Evolutionary conservation across 2,329 filamentous ascomycete species (phyloP), one percentile per base, ranked within the genome.

Genomic region (Fusarium equiseti): DNA sequence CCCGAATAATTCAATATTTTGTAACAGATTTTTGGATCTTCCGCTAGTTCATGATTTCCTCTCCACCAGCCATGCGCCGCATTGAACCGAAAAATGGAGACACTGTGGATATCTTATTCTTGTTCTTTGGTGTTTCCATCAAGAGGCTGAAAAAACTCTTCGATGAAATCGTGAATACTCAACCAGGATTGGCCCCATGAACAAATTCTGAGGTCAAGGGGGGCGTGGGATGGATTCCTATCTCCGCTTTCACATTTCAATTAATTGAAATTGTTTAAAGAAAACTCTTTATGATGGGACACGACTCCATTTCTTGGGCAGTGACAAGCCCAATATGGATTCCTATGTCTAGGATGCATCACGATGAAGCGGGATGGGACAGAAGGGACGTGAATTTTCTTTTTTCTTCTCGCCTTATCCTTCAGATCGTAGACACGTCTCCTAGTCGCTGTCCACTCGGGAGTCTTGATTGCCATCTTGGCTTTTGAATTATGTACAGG

Each of bases 121-220:
- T 57, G n/a, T 50, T 59, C 52, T 54, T 49, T 38, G 59, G 22
- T 31, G 45, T 59, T 65, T 38, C 42, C n/a, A 43, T 38, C 35
- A 24, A 71, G 52, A 53, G 53, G 40, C 43, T 56, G 60, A 62
- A 70, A 56, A 44, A 49, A 63, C 32, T 26, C 27, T 32, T 35
- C 50, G 48, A 46, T 22, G 54, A 50, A 70, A 48, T 46, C 53
- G 38, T 44, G 68, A 68, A 43, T 42, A 24, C 38, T 40, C 38
- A 65, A 49, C 72, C 54, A 55, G 68, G 70, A 66, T 74, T 59
- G 18, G 60, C 64, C 22, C 48, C 71, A 68, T 24, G 24, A n/a
- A 12, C 6, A 27, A 27, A 18, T 52, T 20, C 18, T 35, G 13
- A 52, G n/a, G 44, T 35, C 18, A 52, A 46, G 44, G 32, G 35